phyloP scores from a whole-genome alignment of 352 stramenopile genomes.

The Globisporangium emineosum region DNA sequence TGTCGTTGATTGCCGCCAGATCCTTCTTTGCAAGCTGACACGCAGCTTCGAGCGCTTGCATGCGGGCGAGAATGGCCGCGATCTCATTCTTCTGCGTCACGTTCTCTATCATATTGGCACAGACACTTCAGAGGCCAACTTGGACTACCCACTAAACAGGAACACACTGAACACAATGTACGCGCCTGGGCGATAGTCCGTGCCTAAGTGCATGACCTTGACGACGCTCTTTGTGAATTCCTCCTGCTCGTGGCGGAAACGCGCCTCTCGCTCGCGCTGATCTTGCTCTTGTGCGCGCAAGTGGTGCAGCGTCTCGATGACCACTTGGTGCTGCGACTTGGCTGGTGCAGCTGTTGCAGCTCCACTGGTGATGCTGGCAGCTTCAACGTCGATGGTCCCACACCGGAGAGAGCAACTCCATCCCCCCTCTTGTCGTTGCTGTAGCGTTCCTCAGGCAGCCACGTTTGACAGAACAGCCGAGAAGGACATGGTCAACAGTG shows the following conservation, averaged over 20 bases:
- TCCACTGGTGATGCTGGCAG: neutral
- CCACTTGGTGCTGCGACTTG: conserved; percentile 18
- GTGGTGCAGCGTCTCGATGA: conserved; percentile 34
- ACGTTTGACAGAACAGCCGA: no score
- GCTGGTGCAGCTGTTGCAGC: no score
- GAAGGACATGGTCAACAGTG: no score
- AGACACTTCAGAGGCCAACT: no score
- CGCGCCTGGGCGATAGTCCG: conserved; percentile 35
- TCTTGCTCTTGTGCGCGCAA: conserved; percentile 17
- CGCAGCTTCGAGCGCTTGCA: conserved; percentile 29
- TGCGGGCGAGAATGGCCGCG: conserved; percentile 28
- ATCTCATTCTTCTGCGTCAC: conserved; percentile 34
- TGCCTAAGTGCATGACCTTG: conserved; percentile 50
- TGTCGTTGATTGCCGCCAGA: conserved; percentile 43
- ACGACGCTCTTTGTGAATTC: conserved; percentile 47
- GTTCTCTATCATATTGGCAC: conserved; percentile 22
- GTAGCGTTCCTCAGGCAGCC: neutral
- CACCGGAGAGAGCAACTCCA: neutral
- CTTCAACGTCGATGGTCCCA: neutral
- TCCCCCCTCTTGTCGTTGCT: neutral
- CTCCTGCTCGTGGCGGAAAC: conserved; percentile 24
- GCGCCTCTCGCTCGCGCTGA: conserved; percentile 19
- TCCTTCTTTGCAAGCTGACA: conserved; percentile 50
- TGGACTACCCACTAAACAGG: no score
- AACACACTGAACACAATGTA: conserved; percentile 20